phyloP scores from a whole-genome alignment of 352 stramenopile genomes.

The Phytopythium montanum region DNA sequence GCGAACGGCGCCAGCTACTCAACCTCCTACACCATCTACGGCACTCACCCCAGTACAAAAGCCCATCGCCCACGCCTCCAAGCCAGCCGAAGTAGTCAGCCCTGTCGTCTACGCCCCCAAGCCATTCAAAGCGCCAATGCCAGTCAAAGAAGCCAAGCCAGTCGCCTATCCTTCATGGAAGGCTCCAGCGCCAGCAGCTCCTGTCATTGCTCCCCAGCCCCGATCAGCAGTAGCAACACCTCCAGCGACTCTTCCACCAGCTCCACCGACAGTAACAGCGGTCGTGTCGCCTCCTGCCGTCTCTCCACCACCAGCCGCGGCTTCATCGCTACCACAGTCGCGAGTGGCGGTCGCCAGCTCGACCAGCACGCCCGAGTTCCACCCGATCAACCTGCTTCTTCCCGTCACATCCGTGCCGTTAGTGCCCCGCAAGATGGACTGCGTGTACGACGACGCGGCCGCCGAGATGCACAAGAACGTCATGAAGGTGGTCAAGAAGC shows the following conservation, averaged over 20 bases:
- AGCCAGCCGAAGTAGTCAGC: background rate
- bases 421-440: conserved; percentile 48
- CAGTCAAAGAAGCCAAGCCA: background rate
- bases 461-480: conserved; percentile 70
- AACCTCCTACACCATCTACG: background rate
- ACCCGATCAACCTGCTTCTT: conserved; percentile 50
- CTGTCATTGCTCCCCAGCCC: background rate
- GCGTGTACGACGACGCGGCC: conserved; percentile 57
- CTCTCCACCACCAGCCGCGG: background rate
- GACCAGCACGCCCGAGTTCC: conserved; percentile 13
- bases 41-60: background rate
- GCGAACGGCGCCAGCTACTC: background rate
- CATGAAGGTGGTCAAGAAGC: conserved; percentile 63
- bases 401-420: conserved; percentile 40
- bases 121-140: background rate
- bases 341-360: background rate
- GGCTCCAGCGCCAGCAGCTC: background rate
- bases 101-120: background rate
- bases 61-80: background rate
- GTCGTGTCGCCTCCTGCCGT: background rate
- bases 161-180: background rate
- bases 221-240: background rate
- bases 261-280: background rate
- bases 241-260: background rate
- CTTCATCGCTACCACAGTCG: background rate